Conservation (phyloP, 2,329 filamentous ascomycete genomes). For the Ophidiomyces ophidiicola region DNA sequence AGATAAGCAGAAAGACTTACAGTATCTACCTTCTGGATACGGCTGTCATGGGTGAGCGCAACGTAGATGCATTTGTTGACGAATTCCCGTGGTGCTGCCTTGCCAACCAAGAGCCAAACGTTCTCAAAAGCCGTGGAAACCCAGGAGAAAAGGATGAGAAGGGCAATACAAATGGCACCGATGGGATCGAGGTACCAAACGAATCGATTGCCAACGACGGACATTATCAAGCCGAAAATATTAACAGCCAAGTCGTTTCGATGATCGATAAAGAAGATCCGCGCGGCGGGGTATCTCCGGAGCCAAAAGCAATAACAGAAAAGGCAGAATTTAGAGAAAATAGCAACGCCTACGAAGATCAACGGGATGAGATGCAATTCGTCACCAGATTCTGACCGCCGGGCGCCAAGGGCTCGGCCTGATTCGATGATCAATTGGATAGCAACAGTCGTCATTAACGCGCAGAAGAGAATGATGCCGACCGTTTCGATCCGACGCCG, state of each 20-base stretch:
- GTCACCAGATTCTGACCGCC: slow-evolving; percentile 32
- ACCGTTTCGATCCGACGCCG: slow-evolving; percentile 52
- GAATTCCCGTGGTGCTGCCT: slow-evolving; percentile 47
- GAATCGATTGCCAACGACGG: slow-evolving; percentile 39
- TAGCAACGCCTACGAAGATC: slow-evolving; percentile 39
- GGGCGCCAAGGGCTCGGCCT: slow-evolving; percentile 39
- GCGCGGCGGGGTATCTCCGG: slow-evolving; percentile 16
- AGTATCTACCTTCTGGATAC: slow-evolving; percentile 48
- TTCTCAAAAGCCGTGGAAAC: slow-evolving; percentile 49
- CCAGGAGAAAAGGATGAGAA: slow-evolving; percentile 52
- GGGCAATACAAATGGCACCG: slow-evolving; percentile 48
- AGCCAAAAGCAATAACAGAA: slow-evolving; percentile 18
- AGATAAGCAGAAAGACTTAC: slow-evolving; percentile 8
- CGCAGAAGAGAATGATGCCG: slow-evolving; percentile 54
- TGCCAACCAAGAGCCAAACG: slow-evolving; percentile 50
- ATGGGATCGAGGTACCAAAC: slow-evolving; percentile 52
- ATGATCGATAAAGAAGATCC: slow-evolving; percentile 37
- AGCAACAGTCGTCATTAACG: slow-evolving; percentile 54
- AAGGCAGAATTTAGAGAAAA: slow-evolving; percentile 22
- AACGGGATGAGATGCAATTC: slow-evolving; percentile 44
- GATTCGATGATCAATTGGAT: slow-evolving; percentile 52
- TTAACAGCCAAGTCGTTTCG: slow-evolving; percentile 48
- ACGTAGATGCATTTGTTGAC: slow-evolving; percentile 47
- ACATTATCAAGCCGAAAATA: slow-evolving; percentile 45
- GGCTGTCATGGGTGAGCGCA: slow-evolving; percentile 42